Percentiles rank a stretch among this genome's conserved stretches.
These are phyloP conservation scores for Solanum boliviense DNA, from an alignment of 257 asterid species.

Conservation along the genomic window DNA sequence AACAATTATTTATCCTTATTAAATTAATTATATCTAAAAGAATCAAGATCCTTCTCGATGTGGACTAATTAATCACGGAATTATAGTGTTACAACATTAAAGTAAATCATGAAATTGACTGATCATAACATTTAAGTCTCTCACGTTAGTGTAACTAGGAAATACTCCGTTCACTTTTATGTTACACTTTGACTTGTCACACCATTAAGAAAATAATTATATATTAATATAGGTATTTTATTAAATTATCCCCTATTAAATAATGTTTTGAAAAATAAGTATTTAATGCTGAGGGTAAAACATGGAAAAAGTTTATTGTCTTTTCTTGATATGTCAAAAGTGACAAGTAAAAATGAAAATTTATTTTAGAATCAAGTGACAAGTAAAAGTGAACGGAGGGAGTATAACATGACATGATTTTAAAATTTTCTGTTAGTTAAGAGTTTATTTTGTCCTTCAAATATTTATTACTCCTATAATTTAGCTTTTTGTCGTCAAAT, in stretches of 20 bases:
- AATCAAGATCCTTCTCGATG: background rate
- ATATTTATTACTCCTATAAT: background rate
- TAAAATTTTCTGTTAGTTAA: background rate
- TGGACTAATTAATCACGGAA: background rate
- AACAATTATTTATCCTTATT: background rate
- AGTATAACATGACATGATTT: background rate
- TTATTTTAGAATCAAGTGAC: too few species aligned
- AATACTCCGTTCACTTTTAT: too few species aligned
- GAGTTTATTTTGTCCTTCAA: background rate
- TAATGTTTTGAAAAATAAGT: too few species aligned
- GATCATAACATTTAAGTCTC: background rate
- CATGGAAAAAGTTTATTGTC: too few species aligned
- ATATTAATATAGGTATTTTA: too few species aligned
- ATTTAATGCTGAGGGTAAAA: background rate
- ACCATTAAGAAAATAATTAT: too few species aligned
- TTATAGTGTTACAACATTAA: background rate
- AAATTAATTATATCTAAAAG: background rate
- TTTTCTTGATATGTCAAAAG: too few species aligned
- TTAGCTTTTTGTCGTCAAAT: background rate
- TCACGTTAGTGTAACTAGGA: background rate
- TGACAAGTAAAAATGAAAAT: too few species aligned
- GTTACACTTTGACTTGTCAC: background rate
- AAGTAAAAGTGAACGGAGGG: background rate
- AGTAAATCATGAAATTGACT: background rate
- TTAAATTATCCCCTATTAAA: background rate